These are phyloP conservation scores for Bisporella sp. DNA, from an alignment of 2,329 filamentous ascomycete genomes.

Conservation along the genomic window DNA sequence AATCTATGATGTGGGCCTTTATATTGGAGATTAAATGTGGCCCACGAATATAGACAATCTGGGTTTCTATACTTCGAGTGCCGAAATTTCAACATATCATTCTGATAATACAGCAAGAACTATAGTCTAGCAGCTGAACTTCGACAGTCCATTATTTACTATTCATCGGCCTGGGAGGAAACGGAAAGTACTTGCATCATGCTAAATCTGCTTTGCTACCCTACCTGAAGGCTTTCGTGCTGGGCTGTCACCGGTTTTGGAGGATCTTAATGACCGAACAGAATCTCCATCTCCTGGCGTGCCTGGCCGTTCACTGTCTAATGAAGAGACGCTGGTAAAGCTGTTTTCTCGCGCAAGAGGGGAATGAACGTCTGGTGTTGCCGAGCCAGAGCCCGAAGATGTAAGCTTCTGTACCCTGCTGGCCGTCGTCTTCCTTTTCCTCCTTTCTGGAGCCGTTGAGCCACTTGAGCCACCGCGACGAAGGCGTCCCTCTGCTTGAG, in stretches of 20 bases:
- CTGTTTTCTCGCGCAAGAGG: slow-evolving; percentile 25
- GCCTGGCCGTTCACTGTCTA: slow-evolving; percentile 20
- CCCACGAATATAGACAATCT: too few relatives aligned
- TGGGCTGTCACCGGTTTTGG: slow-evolving; percentile 10
- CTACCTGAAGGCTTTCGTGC: slow-evolving; percentile 9
- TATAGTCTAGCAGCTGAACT: too few relatives aligned
- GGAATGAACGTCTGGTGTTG: slow-evolving; percentile 24
- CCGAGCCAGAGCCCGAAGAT: slow-evolving; percentile 20
- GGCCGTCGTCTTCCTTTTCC: slow-evolving; percentile 21
- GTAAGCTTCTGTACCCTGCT: slow-evolving; percentile 14
- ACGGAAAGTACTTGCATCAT: not conserved
- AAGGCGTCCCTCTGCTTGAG: slow-evolving; percentile 14
- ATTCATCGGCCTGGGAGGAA: not conserved
- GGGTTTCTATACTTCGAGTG: too few relatives aligned
- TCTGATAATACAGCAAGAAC: not conserved
- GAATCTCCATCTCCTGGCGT: slow-evolving; percentile 19
- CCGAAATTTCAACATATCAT: not conserved
- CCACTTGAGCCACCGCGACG: slow-evolving; percentile 22
- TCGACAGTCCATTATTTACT: not conserved
- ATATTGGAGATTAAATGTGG: too few relatives aligned
- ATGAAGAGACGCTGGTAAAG: slow-evolving; percentile 23
- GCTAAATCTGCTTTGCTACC: slow-evolving; percentile 12
- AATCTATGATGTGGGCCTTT: too few relatives aligned
- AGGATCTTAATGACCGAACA: slow-evolving; percentile 8
- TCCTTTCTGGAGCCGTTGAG: slow-evolving; percentile 21